Conservation (phyloP, 2,329 filamentous ascomycete genomes). For the Pyrenochaeta sp. region DNA sequence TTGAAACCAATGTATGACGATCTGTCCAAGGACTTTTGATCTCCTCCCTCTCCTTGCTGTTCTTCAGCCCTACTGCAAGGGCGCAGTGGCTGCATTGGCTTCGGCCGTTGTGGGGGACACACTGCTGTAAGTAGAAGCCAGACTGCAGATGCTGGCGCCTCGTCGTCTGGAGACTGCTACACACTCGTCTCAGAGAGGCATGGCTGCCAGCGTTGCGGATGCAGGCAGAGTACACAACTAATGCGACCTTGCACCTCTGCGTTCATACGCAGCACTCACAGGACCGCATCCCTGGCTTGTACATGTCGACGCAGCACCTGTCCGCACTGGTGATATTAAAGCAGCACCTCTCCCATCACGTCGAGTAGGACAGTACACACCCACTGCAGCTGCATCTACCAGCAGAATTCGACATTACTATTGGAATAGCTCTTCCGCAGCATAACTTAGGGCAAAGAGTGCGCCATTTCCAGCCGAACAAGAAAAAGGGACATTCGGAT, state of each 20-base stretch:
- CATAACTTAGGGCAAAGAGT: slow-evolving; percentile 33
- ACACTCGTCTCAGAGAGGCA: slow-evolving; percentile 38
- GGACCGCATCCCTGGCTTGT: slow-evolving; percentile 35
- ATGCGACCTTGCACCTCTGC: slow-evolving; percentile 39
- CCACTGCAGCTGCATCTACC: slow-evolving; percentile 33
- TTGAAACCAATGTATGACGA: no score
- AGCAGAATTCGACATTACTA: slow-evolving; percentile 42
- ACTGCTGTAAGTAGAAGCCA: slow-evolving; percentile 32
- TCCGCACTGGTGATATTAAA: slow-evolving; percentile 40
- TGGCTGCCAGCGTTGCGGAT: slow-evolving; percentile 33
- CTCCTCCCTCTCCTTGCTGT: slow-evolving; percentile 1
- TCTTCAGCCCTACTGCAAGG: slow-evolving; percentile 49
- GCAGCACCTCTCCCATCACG: slow-evolving; percentile 33
- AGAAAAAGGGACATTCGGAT: slow-evolving; percentile 4
- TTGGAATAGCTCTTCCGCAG: slow-evolving; percentile 43
- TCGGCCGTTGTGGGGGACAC: slow-evolving; percentile 23
- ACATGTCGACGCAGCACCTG: slow-evolving; percentile 28
- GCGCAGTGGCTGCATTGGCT: slow-evolving; percentile 33
- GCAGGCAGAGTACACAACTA: slow-evolving; percentile 40
- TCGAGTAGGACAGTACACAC: slow-evolving; percentile 30
- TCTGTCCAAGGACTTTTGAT: no score
- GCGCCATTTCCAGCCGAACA: neutral
- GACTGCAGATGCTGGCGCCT: slow-evolving; percentile 33
- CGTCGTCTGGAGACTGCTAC: slow-evolving; percentile 35
- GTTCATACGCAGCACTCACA: slow-evolving; percentile 31